phyloP scores from a whole-genome alignment of 352 stramenopile species.

The Globisporangium viniferum region DNA sequence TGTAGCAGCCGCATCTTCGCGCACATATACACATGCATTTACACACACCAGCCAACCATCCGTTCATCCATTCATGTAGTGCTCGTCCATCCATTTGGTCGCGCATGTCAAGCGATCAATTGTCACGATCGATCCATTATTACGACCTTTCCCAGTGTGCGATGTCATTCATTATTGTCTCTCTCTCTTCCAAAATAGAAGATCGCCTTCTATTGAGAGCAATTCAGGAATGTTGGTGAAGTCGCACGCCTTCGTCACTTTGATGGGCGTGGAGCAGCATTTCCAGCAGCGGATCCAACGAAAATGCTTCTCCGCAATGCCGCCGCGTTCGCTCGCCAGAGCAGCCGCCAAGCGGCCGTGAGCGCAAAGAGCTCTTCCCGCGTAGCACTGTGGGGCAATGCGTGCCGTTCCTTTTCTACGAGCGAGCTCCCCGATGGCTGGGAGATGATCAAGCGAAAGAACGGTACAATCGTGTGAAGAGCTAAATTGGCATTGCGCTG shows the following conservation, averaged over 20 bases:
- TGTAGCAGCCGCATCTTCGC: background rate
- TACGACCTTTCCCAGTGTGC: background rate
- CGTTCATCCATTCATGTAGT: background rate
- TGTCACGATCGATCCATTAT: too few relatives aligned
- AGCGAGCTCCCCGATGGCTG: slow-evolving; percentile 42
- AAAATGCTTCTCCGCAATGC: slow-evolving; percentile 1
- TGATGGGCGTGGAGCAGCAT: background rate
- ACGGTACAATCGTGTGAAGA: slow-evolving; percentile 28
- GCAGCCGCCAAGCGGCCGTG: background rate
- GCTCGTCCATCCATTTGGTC: slow-evolving; percentile 2
- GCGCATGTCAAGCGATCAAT: slow-evolving; percentile 7
- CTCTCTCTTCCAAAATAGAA: background rate
- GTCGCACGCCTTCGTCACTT: background rate
- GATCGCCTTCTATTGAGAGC: background rate
- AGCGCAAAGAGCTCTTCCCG: background rate
- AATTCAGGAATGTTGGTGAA: background rate
- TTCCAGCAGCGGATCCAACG: background rate
- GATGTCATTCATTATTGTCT: background rate
- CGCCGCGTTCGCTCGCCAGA: slow-evolving; percentile 8
- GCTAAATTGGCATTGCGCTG: background rate
- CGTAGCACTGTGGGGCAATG: background rate
- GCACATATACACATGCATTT: background rate
- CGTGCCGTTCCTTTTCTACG: background rate
- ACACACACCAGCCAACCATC: background rate
- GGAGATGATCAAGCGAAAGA: slow-evolving; percentile 57